A percentile compares a stretch with the other conserved stretches of the same genome.
These are phyloP conservation scores for Alternaria ventricosa DNA, from an alignment of 2,329 filamentous ascomycete species.

Conservation along the genomic window DNA sequence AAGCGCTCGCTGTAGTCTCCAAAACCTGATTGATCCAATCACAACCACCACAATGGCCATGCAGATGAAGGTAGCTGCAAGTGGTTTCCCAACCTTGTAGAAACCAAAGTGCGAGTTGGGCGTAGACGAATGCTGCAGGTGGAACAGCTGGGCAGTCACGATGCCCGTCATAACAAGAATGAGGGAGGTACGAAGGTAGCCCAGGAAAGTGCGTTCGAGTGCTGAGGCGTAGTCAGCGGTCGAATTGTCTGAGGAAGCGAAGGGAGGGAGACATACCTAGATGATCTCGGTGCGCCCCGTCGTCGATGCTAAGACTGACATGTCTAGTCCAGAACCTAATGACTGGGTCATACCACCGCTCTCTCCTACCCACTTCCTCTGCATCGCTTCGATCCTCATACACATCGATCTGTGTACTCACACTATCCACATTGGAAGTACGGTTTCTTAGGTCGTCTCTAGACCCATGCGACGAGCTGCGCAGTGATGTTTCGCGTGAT, in stretches of 20 bases:
- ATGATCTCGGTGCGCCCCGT: constrained; percentile 61
- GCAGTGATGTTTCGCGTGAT: constrained; percentile 9
- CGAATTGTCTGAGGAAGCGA: neutral
- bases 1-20: constrained; percentile 66
- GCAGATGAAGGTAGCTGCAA: constrained; percentile 59
- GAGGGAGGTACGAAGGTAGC: constrained; percentile 73
- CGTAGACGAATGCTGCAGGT: constrained; percentile 59
- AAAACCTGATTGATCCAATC: constrained; percentile 66
- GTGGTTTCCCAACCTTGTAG: constrained; percentile 65
- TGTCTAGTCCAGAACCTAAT: constrained; percentile 58
- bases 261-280: constrained; percentile 53
- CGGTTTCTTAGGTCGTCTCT: constrained; percentile 1
- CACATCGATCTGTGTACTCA: constrained; percentile 8
- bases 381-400: neutral
- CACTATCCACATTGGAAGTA: constrained; percentile 8
- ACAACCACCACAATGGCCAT: constrained; percentile 58
- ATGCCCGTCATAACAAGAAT: constrained; percentile 72
- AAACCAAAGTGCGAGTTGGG: constrained; percentile 62
- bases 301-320: constrained; percentile 58
- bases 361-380: neutral
- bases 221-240: constrained; percentile 54
- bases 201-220: constrained; percentile 76
- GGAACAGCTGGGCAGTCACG: constrained; percentile 71
- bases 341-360: constrained; percentile 48
- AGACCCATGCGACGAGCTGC: neutral